Conservation (phyloP, 352 stramenopile species). For the Thraustochytrium sp. region DNA sequence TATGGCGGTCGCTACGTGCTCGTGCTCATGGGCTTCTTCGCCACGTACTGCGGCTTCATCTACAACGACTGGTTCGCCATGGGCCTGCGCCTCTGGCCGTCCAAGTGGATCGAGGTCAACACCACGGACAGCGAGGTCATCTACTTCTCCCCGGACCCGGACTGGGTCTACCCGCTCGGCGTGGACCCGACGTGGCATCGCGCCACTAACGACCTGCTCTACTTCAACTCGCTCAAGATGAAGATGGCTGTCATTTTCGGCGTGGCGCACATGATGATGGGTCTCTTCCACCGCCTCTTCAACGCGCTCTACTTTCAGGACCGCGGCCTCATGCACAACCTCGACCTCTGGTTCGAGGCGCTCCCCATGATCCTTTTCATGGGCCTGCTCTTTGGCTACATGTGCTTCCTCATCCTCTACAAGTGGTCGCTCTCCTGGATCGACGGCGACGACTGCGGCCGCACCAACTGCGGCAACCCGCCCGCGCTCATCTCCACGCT, state of each 20-base stretch:
- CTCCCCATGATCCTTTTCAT: conserved; percentile 94
- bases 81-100: conserved; percentile 91
- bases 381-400: conserved; percentile 96
- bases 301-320: conserved; percentile 94
- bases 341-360: conserved; percentile 95
- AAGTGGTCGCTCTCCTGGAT: conserved; percentile 88
- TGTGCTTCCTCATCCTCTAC: conserved; percentile 96
- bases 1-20: conserved; percentile 87
- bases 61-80: conserved; percentile 99
- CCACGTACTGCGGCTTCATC: conserved; percentile 93
- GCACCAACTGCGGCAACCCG: conserved; percentile 76
- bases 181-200: conserved; percentile 97
- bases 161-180: conserved; percentile 91
- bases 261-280: conserved; percentile 97
- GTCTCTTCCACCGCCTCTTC: conserved; percentile 87
- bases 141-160: conserved; percentile 59
- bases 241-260: conserved; percentile 98
- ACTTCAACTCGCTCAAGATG: conserved; percentile 99
- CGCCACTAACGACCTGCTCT: conserved; percentile 92
- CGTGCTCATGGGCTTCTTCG: conserved; percentile 95
- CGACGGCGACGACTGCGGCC: conserved; percentile 50
- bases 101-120: conserved; percentile 67
- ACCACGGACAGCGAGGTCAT: background rate
- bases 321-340: conserved; percentile 51
- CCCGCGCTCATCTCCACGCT: conserved; percentile 96